Percentiles rank a stretch among this genome's conserved stretches.
These are phyloP conservation scores for Elongisporangium prolatum DNA, from an alignment of 352 stramenopile species.

Conservation along the genomic window DNA sequence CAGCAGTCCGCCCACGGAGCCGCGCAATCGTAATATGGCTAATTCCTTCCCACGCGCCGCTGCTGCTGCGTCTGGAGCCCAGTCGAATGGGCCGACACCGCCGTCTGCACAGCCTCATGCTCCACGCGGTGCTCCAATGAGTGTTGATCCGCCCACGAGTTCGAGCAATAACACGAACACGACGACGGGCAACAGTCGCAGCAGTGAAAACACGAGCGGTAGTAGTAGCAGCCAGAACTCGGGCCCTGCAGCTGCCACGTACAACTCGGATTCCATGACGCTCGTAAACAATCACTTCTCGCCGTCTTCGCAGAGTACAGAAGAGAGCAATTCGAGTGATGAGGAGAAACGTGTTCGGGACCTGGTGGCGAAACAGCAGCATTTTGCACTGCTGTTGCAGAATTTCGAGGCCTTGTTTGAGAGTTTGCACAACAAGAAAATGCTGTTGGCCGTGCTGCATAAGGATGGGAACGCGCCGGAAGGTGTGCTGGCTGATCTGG, in stretches of 20 bases:
- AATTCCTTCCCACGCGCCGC: neutral
- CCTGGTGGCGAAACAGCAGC: slow-evolving; percentile 74
- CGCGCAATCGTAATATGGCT: neutral
- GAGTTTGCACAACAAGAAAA: slow-evolving; percentile 82
- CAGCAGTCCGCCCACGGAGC: neutral
- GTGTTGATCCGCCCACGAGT: slow-evolving; percentile 2
- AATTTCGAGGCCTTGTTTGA: slow-evolving; percentile 85
- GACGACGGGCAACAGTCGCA: slow-evolving; percentile 32
- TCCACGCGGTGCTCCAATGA: neutral
- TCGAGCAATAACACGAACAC: slow-evolving; percentile 21
- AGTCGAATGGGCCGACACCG: neutral
- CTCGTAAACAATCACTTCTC: neutral
- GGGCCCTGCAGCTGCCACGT: neutral
- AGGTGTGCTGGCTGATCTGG: slow-evolving; percentile 68
- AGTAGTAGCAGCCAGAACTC: neutral
- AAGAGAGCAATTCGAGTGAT: slow-evolving; percentile 15
- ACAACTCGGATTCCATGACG: neutral
- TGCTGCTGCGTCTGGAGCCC: slow-evolving; percentile 7
- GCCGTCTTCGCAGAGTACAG: neutral
- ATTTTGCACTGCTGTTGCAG: slow-evolving; percentile 73
- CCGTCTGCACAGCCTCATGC: neutral
- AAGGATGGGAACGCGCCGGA: slow-evolving; percentile 67
- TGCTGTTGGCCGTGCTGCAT: slow-evolving; percentile 60
- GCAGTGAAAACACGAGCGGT: slow-evolving; percentile 39
- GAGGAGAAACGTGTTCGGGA: slow-evolving; percentile 40